Conservation (phyloP, 2,329 filamentous ascomycete genomes). For the Stagonosporopsis vannaccii region DNA sequence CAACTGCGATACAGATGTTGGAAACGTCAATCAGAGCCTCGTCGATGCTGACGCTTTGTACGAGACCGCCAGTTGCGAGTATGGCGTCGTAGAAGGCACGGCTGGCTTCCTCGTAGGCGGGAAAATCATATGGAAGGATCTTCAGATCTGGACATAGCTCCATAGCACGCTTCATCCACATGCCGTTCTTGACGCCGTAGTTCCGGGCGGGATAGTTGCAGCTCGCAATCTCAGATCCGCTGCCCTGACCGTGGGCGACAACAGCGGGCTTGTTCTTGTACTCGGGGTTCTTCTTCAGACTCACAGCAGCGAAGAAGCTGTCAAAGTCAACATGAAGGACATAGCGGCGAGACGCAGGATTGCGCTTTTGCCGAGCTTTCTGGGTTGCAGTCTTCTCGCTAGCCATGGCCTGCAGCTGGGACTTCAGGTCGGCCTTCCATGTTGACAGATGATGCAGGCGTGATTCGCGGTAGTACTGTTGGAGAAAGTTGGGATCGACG, state of each 20-base stretch:
- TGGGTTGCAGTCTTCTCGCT: constrained; percentile 69
- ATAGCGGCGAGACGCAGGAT: constrained; percentile 74
- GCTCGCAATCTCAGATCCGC: constrained; percentile 92
- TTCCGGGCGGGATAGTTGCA: constrained; percentile 92
- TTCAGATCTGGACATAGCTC: constrained; percentile 86
- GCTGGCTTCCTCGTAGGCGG: constrained; percentile 92
- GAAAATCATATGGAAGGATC: constrained; percentile 94
- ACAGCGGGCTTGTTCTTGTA: constrained; percentile 80
- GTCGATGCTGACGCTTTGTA: constrained; percentile 97
- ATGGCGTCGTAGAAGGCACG: constrained; percentile 86
- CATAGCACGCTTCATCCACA: constrained; percentile 97
- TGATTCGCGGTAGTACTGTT: constrained; percentile 95
- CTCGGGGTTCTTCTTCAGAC: constrained; percentile 78
- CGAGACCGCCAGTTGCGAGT: constrained; percentile 77
- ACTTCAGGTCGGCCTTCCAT: constrained; percentile 95
- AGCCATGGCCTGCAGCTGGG: constrained; percentile 81
- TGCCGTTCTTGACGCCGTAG: constrained; percentile 93
- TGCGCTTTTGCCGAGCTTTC: constrained; percentile 60
- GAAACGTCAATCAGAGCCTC: constrained; percentile 91
- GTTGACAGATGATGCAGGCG: constrained; percentile 92
- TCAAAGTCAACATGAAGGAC: constrained; percentile 98
- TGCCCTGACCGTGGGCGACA: constrained; percentile 85
- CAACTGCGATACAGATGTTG: constrained; percentile 68
- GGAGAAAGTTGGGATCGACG: constrained; percentile 89
- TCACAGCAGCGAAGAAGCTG: constrained; percentile 96